phyloP scores from a whole-genome alignment of 2,329 filamentous ascomycete species.

The Apiospora pterosperma region DNA sequence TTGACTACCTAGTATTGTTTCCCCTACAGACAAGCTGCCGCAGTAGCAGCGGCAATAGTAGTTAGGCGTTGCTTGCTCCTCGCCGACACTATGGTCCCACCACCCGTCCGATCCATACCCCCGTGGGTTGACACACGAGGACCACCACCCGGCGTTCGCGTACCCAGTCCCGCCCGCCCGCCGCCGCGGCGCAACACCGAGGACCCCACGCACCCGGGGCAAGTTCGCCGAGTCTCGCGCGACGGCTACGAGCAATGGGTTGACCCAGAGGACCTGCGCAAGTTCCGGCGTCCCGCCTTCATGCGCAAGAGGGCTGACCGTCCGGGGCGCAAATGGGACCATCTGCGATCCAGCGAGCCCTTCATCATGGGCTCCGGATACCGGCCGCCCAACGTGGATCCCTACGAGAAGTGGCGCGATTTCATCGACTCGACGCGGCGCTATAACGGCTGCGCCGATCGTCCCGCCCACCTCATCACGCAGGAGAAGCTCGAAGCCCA shows the following conservation, averaged over 20 bases:
- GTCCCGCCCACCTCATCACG: constrained; percentile 15
- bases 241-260: constrained; percentile 32
- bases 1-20: neutral
- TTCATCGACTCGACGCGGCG: constrained; percentile 53
- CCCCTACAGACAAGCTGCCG: neutral
- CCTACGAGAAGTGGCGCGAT: constrained; percentile 46
- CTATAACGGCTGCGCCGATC: constrained; percentile 35
- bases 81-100: neutral
- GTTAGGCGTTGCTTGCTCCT: neutral
- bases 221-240: constrained; percentile 28
- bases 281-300: constrained; percentile 42
- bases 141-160: neutral
- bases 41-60: neutral
- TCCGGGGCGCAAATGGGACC: constrained; percentile 56
- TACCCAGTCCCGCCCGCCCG: neutral
- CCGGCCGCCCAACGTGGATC: constrained; percentile 35
- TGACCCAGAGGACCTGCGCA: constrained; percentile 26
- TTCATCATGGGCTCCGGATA: constrained; percentile 52
- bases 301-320: constrained; percentile 41
- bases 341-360: constrained; percentile 55
- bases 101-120: constrained; percentile 1
- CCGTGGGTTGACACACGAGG: constrained; percentile 5
- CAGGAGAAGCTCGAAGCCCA: constrained; percentile 23
- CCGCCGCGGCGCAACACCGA: neutral
- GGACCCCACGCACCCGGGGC: neutral